These are phyloP conservation scores for Anisodus acutangulus DNA, from an alignment of 257 asterid species.

Conservation along the genomic window DNA sequence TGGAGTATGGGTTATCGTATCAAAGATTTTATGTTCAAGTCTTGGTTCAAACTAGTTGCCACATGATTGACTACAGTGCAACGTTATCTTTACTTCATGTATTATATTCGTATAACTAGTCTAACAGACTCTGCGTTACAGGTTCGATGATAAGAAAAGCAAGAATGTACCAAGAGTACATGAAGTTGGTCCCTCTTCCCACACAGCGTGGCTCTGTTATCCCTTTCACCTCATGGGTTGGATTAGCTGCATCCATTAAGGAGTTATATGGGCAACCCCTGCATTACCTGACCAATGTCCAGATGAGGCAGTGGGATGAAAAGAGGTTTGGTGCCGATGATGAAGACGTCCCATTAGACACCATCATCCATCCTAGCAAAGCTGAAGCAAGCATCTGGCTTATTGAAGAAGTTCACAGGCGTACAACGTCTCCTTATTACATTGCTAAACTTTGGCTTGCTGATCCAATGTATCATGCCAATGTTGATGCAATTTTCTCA, in stretches of 20 bases:
- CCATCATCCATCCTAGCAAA: slow-evolving; percentile 60
- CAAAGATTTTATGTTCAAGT: background rate
- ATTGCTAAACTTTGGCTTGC: slow-evolving; percentile 64
- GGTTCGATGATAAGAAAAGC: slow-evolving; percentile 61
- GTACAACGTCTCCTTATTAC: slow-evolving; percentile 56
- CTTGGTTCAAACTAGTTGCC: background rate
- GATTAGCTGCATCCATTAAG: slow-evolving; percentile 67
- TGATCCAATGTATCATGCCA: slow-evolving; percentile 52
- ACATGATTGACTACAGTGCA: background rate
- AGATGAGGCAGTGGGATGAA: slow-evolving; percentile 56
- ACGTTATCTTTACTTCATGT: background rate
- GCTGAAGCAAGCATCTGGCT: slow-evolving; percentile 84
- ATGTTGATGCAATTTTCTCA: slow-evolving; percentile 55
- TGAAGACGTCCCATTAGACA: slow-evolving; percentile 56
- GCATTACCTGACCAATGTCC: slow-evolving; percentile 79
- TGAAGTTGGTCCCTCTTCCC: slow-evolving; percentile 68
- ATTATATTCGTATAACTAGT: background rate
- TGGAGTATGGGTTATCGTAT: background rate
- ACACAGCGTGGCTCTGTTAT: slow-evolving; percentile 50
- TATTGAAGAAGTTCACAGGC: slow-evolving; percentile 67
- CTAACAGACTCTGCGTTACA: slow-evolving; percentile 36
- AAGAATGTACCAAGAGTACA: slow-evolving; percentile 54
- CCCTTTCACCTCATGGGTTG: slow-evolving; percentile 76
- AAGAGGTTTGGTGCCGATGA: slow-evolving; percentile 54
- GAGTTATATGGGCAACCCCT: slow-evolving; percentile 71